Conservation (phyloP, 768 basidiomycete genomes). For the Termitomyces sp. region DNA sequence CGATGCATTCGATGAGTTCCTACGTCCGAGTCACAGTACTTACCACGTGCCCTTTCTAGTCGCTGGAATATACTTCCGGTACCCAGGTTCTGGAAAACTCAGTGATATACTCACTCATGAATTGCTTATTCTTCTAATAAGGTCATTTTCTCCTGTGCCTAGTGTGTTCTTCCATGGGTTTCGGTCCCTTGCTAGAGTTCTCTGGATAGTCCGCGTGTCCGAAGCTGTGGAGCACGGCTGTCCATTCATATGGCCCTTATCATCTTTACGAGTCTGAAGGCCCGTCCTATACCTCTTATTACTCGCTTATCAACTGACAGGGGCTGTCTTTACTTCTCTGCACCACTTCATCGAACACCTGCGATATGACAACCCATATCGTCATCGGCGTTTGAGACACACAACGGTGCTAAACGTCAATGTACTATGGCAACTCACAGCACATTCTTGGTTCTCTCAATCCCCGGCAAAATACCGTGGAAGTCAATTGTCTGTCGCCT, state of each 20-base stretch:
- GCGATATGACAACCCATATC: neutral
- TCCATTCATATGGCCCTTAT: neutral
- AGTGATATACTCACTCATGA: neutral
- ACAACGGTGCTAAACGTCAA: neutral
- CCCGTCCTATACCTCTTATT: neutral
- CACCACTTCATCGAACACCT: neutral
- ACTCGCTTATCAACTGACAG: neutral
- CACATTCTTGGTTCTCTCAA: neutral
- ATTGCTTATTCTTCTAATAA: neutral
- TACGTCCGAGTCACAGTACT: neutral
- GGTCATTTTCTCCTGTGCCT: neutral
- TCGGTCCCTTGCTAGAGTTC: neutral
- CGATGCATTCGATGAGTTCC: neutral
- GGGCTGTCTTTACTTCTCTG: neutral
- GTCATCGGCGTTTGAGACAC: neutral
- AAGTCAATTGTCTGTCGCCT: neutral
- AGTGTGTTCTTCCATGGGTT: neutral
- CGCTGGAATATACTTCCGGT: neutral
- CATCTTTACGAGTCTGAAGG: neutral
- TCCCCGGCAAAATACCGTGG: neutral
- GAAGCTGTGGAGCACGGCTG: neutral
- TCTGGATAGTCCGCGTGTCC: neutral
- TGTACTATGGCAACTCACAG: neutral
- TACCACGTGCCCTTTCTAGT: conserved; percentile 1
- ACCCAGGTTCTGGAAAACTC: neutral